phyloP scores from a whole-genome alignment of 306 rosid genomes.

The Cyclanthera cordifolia region DNA sequence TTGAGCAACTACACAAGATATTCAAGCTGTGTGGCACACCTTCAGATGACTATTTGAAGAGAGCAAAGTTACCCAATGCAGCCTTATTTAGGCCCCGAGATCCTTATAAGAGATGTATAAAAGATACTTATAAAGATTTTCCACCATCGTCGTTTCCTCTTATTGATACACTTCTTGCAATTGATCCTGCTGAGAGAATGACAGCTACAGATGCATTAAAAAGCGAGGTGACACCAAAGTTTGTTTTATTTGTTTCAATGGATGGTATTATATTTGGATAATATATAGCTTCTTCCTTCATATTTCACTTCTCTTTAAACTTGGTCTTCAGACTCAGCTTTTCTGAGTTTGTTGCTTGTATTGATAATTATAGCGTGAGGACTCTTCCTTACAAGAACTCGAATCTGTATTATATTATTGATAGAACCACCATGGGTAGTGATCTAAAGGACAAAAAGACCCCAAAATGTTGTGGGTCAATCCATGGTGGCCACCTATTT shows the following conservation, averaged over 20 bases:
- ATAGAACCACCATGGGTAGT: too few relatives aligned
- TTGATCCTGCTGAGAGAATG: conserved; percentile 75
- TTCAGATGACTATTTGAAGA: conserved; percentile 82
- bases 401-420: too few relatives aligned
- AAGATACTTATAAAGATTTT: conserved; percentile 67
- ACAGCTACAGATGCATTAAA: conserved; percentile 70
- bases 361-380: too few relatives aligned
- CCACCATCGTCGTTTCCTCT: conserved; percentile 70
- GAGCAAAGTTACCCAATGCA: conserved; percentile 78
- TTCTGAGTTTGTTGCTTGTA: background rate
- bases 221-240: conserved; percentile 47
- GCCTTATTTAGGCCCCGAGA: conserved; percentile 71
- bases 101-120: conserved; percentile 68
- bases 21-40: conserved; percentile 94
- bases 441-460: too few relatives aligned
- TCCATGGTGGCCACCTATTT: too few relatives aligned
- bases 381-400: too few relatives aligned
- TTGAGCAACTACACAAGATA: conserved; percentile 93
- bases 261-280: background rate
- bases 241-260: background rate
- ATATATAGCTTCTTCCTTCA: background rate
- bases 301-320: background rate
- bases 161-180: conserved; percentile 71
- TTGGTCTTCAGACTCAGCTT: background rate
- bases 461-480: too few relatives aligned